Base-by-base conservation (phyloP, 1,284 basidiomycete genomes). In the Cutaneotrichosporon arboriforme region DNA sequence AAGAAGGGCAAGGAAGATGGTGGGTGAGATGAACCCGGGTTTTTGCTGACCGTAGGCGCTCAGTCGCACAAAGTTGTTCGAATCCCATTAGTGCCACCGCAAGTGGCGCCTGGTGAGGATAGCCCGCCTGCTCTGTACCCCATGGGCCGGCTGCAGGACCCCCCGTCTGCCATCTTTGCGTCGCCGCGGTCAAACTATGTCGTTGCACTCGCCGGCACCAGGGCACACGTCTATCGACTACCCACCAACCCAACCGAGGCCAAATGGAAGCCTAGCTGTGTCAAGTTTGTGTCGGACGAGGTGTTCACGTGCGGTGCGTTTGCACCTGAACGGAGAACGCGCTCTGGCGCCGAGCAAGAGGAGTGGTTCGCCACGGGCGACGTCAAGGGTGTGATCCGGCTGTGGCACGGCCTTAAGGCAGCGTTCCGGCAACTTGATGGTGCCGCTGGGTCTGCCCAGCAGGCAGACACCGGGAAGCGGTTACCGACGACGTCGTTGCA, bases 281-380 rank as follows among this genome's bases (percentile, higher is more conserved):
- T 84, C 47, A 91, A 92, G 75, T 92, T 90, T 64, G 84, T 90
- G 21, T 72, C 76, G 0, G 73, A 76, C 49, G 64, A 71, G 49
- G 18, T 50, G 15, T 79, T 97, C 58, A 93, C 88, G 1, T 90
- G 88, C 67, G 79, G 97, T 41, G 84, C 88, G 4, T 88, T 90
- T 67, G 91, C 96, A 68, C 94, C 94, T 1, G 79, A 80, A 17
- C 44, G 68, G 8, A 4, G 58, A 50, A 31, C 38, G 20, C 33
- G 43, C 12, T 41, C 54, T 33, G 21, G 51, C 45, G 59, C 50
- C 10, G 42, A 56, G 45, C 65, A 68, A 37, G 90, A 96, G 62
- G 86, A 91, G 54, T 92, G 88, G 73, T 96, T 98, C 66, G 93
- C 91, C 4, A 97, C 94, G 0, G 94, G 94, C 34, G 93, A 97